Evolutionary conservation across 2,329 filamentous ascomycete genomes (phyloP), one percentile per base, ranked within the genome.

Genomic region (Nigrospora osmanthi): DNA sequence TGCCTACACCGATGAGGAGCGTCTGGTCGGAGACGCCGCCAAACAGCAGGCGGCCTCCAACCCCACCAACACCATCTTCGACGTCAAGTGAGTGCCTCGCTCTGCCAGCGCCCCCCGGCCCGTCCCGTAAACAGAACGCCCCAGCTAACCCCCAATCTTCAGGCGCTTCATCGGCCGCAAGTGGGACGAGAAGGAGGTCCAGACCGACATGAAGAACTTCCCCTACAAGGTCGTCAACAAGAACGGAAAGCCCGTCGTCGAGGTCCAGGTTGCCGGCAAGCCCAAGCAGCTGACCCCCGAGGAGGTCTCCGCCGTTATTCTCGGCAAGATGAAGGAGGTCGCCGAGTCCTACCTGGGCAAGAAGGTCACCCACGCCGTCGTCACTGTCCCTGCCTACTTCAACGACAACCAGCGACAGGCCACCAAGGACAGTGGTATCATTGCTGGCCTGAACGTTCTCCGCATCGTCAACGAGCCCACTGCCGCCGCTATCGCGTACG

Each of bases 401-500:
- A 95, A 95, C 74, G 90, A 95, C 76, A 90, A 89, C 73, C 90
- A 96, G 78, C 82, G 90, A 73, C 89, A 95, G 72, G 89, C 90
- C 50, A 95, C 89, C 71, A 95, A 95, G 82, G 89, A 95, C 65
- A 90, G 90, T 58, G 90, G 89, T 67, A 78, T 76, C 53, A 95
- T 96, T 62, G 89, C 90, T 62, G 90, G 90, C 65, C 81, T 96
- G 51, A 95, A 94, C 68, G 88, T 95, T 60, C 86, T 95, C 65
- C 89, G 90, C 75, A 89, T 96, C 54, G 89, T 95, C 65, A 95
- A 95, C 78, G 90, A 95, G 72, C 90, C 90, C 60, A 95, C 90
- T 60, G 90, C 90, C 64, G 90, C 90, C 65, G 90, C 89, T 70
- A 89, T 95, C 65, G 90, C 90, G 59, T 95, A 95, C 70, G 89